phyloP scores from a whole-genome alignment of 2,329 filamentous ascomycete species.

The Didymella glomerata region DNA sequence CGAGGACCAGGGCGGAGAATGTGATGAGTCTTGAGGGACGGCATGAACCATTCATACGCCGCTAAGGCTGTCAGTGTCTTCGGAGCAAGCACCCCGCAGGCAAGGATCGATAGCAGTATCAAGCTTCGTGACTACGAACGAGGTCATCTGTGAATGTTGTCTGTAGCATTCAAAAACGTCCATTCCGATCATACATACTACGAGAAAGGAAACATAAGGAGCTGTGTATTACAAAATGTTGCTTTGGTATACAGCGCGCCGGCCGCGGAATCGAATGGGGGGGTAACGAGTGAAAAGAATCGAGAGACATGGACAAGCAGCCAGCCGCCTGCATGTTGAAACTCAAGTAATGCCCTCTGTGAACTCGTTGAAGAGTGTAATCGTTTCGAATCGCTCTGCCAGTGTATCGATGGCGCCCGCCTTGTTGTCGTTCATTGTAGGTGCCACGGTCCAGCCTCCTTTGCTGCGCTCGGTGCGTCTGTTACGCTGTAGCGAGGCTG shows the following conservation, averaged over 20 bases:
- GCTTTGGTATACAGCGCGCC: conserved; percentile 9
- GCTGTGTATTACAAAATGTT: conserved; percentile 13
- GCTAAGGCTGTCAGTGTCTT: no score
- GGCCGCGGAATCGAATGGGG: conserved; percentile 6
- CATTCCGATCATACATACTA: not conserved
- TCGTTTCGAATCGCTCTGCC: conserved; percentile 20
- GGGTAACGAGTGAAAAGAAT: not conserved
- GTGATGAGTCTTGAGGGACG: no score
- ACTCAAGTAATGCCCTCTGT: conserved; percentile 23
- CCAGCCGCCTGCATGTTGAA: not conserved
- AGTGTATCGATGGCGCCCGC: conserved; percentile 16
- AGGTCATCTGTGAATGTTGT: not conserved
- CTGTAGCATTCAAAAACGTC: not conserved
- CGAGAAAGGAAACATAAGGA: not conserved
- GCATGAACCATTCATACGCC: no score
- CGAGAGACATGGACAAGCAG: not conserved
- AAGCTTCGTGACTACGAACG: not conserved
- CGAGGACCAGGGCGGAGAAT: no score
- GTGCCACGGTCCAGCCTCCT: conserved; percentile 21
- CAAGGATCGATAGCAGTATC: no score
- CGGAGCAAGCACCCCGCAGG: no score
- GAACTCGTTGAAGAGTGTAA: conserved; percentile 26
- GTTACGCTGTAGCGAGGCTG: conserved; percentile 6
- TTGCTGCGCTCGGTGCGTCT: conserved; percentile 6
- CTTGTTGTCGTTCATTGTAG: conserved; percentile 11